Base-by-base conservation (phyloP, 495 filamentous ascomycete species). In the Staphylotrichum tortipilum region DNA sequence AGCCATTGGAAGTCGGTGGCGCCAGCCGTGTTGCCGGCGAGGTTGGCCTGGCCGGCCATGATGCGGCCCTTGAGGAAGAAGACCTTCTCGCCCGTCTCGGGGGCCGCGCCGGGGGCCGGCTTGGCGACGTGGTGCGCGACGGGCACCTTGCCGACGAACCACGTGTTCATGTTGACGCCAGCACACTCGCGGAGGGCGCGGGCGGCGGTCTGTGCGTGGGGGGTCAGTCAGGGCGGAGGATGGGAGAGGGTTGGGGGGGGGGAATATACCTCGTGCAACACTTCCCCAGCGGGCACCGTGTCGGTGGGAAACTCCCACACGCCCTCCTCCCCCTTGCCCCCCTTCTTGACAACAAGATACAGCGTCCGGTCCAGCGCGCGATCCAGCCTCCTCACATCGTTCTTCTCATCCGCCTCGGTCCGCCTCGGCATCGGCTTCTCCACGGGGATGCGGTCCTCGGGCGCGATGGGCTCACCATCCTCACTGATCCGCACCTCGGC, bases 91-190 rank as follows among this genome's bases (percentile, higher is more conserved):
- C 88, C 86, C 29, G 49, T 53, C 45, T 56, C 50, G 39, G 55
- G 47, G 15, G 64, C 58, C 19, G 71, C 63, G 34, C 60, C 60
- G 33, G 68, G 53, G 33, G 53, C 59, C 54, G 64, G 77, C 63
- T 64, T 68, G 44, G 59, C 73, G 44, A 82, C 68, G 63, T 85
- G 65, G 69, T 96, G 88, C 9, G 89, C 90, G 40, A 94, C 78
- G 14, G 92, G 92, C 54, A 85, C 86, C 58, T 84, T 87, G 50
- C 91, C 92, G 50, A 97, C 86, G 57, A 97, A 78, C 90, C 94
- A 99, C 50, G 89, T 96, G 74, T 97, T 96, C 91, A 99, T 97
- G 76, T 99, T 95, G 24, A 85, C 66, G 51, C 92, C 92, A 11
- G 80, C 88, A 11, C 88, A 71, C 54, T 89, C 79, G 37, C 77